Conservation (phyloP, 169 alveolate species). For the Theileria luwenshuni region DNA sequence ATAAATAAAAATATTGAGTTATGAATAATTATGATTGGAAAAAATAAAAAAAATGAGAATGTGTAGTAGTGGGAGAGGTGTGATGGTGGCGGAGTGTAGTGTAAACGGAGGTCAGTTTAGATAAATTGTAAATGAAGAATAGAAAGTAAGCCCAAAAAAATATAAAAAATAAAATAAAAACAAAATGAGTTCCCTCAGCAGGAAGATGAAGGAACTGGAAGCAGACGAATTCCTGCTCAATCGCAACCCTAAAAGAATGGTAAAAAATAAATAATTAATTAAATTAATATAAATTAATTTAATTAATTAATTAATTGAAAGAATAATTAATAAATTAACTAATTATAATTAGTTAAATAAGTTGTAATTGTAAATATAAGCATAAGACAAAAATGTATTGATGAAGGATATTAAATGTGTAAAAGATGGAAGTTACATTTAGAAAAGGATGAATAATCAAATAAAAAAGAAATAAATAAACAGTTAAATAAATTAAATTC, state of each 20-base stretch:
- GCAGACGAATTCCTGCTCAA: constrained; percentile 43
- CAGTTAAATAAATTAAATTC: no score
- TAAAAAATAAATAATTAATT: background rate
- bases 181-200: constrained; percentile 2
- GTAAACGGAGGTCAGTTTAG: background rate
- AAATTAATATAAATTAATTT: background rate
- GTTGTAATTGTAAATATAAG: background rate
- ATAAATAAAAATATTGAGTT: no score
- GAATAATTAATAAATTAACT: background rate
- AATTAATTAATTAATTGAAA: background rate
- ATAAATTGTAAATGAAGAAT: background rate
- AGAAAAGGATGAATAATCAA: no score
- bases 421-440: no score
- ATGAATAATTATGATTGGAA: background rate
- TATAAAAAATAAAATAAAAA: no score
- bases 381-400: no score
- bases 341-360: background rate
- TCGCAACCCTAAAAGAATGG: constrained; percentile 35
- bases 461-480: no score
- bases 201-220: constrained; percentile 50
- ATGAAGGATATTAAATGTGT: no score
- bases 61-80: background rate
- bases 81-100: background rate
- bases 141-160: no score
- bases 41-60: background rate